phyloP scores from a whole-genome alignment of 345 rosid genomes.

The Erysimum cheiranthoides region DNA sequence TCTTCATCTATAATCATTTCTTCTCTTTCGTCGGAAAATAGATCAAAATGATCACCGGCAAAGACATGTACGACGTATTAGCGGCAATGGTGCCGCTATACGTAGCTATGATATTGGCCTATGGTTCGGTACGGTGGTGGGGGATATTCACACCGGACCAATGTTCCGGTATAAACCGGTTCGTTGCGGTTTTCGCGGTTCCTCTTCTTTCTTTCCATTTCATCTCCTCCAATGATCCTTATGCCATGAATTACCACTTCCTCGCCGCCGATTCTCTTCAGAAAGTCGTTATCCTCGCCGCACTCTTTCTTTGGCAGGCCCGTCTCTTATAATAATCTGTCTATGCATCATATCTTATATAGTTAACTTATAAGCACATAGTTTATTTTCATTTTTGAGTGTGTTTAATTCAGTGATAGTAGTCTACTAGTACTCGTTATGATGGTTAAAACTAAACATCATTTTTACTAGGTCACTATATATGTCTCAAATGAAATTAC shows the following conservation, averaged over 20 bases:
- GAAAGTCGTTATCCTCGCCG: slow-evolving; percentile 67
- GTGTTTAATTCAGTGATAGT: background rate
- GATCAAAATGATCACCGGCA: slow-evolving; percentile 66
- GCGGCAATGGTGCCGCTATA: slow-evolving; percentile 84
- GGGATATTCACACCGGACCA: slow-evolving; percentile 85
- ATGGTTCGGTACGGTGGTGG: slow-evolving; percentile 95
- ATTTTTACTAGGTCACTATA: background rate
- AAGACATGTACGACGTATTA: slow-evolving; percentile 79
- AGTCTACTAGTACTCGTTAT: background rate
- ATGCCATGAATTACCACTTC: slow-evolving; percentile 83
- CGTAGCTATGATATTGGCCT: slow-evolving; percentile 85
- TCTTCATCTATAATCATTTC: slow-evolving; percentile 13
- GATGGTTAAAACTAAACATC: background rate
- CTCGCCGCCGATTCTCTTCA: slow-evolving; percentile 85
- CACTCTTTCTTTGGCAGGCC: slow-evolving; percentile 75
- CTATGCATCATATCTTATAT: background rate
- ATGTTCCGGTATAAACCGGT: slow-evolving; percentile 88
- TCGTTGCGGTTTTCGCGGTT: slow-evolving; percentile 86
- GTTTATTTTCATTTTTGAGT: background rate
- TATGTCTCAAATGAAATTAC: no score
- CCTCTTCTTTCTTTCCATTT: slow-evolving; percentile 86
- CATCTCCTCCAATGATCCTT: slow-evolving; percentile 76
- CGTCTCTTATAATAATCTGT: slow-evolving; percentile 20
- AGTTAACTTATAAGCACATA: background rate
- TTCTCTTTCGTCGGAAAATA: slow-evolving; percentile 29